Base-by-base conservation (phyloP, 306 rosid genomes). In the Clitoria ternatea region DNA sequence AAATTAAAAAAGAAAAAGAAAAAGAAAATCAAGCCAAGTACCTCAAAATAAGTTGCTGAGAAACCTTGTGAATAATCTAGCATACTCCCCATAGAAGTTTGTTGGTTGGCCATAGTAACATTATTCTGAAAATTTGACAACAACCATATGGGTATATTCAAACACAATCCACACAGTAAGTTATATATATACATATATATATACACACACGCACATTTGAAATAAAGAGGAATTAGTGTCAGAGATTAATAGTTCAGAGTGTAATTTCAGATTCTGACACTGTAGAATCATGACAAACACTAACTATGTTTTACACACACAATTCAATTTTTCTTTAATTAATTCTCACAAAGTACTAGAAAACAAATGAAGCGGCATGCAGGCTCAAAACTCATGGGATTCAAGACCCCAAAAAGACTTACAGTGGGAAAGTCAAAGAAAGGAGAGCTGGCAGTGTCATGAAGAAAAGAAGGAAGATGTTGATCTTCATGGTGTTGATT, bases 381-480 rank as follows among this genome's bases (percentile, higher is more conserved):
- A 56, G 56, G 23, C 24, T 70, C 43, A 52, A 39, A 39, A 59
- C 7, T 26, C 29, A 32, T 72, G 22, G 15, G 36, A 35, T 36
- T 52, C 10, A 39, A 70, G 3, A 47, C 18, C 29, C 17, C 0
- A 30, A 76, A 70, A 2, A n/a, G n/a, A 33, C 83, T 81, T 76
- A 89, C 99, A 75, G 76, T 74, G 44, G 95, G 76, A 76, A 85
- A 83, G 73, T 85, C 83, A 55, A 72, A 83, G 14, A 84, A 66
- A 39, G 85, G 87, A 70, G 99, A 95, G 82, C 92, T 95, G 24
- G 99, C 99, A 69, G 97, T 91, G 81, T 95, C 99, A 70, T 91
- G 91, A 69, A 91, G 88, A 54, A 83, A 74, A 54, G 85, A 79
- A 70, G 84, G 77, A 12, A 42, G 80, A 20, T 68, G 75, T 4